Evolutionary conservation across 306 rosid genomes (phyloP), one percentile per base, ranked within the genome.

Genomic region (Cicer cuneatum): DNA sequence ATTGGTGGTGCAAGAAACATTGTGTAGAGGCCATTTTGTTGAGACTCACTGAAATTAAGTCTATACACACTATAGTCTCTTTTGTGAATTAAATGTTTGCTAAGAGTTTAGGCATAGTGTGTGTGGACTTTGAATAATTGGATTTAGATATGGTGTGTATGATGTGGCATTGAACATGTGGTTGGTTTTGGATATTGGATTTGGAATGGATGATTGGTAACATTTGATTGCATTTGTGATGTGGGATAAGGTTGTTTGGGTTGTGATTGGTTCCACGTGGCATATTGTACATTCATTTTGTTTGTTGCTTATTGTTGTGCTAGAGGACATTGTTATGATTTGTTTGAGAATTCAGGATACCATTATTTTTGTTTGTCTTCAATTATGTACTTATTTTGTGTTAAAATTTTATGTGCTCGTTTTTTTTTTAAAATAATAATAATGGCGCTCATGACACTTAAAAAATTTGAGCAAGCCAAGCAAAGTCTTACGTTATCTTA

Each of bases 1-100:
- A 59, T 59, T 59, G 88, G 87, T 86, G 98, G 85, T 93, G 97
- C 77, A 93, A 75, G 76, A 91, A 93, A 69, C 98, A 91, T 7
- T 96, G 83, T 37, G 92, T 88, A 38, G 98, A 89, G 7, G 94
- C 98, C 98, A 93, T 93, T 78, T 52, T 61, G 47, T 14, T 57
- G 10, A 39, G n/a, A 54, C 57, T 61, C 51, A 1, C 68, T 53
- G 33, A 33, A 11, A 29, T 29, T 29, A 3, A 35, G 19, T 33
- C 15, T 56, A 29, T 29, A 29, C 5, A 29, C 35, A 35, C 18
- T 59, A 12, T 13, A 59, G 7, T 49, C 10, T 24, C 5, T 5
- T 10, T 39, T 63, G 49, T 59, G 83, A 77, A 67, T 72, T n/a
- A 58, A 35, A n/a, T 56, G 39, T 29, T 29, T 29, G 35, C 35